phyloP scores from a whole-genome alignment of 2,329 filamentous ascomycete genomes.

The Aspergillus calidoustus region DNA sequence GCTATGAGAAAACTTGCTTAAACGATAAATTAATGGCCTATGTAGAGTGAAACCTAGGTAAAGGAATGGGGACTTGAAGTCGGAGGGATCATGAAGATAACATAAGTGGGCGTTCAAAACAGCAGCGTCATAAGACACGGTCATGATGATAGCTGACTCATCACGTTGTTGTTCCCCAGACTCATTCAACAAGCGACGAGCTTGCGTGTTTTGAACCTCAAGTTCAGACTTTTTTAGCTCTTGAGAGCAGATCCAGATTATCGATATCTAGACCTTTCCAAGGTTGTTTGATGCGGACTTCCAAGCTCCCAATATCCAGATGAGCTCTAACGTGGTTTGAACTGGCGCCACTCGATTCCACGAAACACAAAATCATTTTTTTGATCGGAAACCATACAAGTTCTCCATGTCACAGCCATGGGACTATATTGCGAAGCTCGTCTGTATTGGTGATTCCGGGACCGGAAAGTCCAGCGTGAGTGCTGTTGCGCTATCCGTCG shows the following conservation, averaged over 20 bases:
- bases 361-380: background rate
- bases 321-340: slow-evolving; percentile 23
- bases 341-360: slow-evolving; percentile 14
- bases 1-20: background rate
- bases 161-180: slow-evolving; percentile 15
- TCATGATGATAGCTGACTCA: slow-evolving; percentile 45
- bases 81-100: background rate
- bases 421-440: slow-evolving; percentile 99
- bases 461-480: slow-evolving; percentile 84
- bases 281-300: slow-evolving; percentile 4
- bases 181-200: background rate
- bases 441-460: slow-evolving; percentile 95
- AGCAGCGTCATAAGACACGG: slow-evolving; percentile 42
- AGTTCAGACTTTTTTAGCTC: background rate
- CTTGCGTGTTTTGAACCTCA: background rate
- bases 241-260: background rate
- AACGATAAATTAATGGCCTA: background rate
- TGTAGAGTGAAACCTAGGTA: background rate
- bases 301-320: slow-evolving; percentile 14
- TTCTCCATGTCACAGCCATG: slow-evolving; percentile 66
- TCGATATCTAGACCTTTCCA: too few species aligned
- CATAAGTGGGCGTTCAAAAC: slow-evolving; percentile 15
- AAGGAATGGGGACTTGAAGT: slow-evolving; percentile 7
- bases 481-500: slow-evolving; percentile 9
- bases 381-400: background rate